Evolutionary conservation across 2,329 filamentous ascomycete species (phyloP).

Genomic region (Kalmusia sp.): DNA sequence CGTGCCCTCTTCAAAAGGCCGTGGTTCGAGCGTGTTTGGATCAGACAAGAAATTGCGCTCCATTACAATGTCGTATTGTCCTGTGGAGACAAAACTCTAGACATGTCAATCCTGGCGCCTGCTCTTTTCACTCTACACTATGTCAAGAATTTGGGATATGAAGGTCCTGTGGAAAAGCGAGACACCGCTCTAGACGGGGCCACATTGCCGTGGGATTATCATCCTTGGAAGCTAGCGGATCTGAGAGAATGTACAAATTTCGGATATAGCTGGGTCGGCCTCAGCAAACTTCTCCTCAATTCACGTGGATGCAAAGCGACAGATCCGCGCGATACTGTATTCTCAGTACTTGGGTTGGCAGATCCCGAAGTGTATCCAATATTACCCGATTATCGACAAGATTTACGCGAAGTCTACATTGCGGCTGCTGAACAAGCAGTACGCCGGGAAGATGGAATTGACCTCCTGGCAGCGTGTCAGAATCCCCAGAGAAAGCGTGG

Average conservation of each 20-base stretch:
- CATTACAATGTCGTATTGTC: not conserved
- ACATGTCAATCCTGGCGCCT: slow-evolving; percentile 1
- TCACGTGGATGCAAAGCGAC: not conserved
- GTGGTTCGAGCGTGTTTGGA: slow-evolving; percentile 22
- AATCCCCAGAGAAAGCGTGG: too few relatives aligned
- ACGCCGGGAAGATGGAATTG: too few relatives aligned
- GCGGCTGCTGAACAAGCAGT: too few relatives aligned
- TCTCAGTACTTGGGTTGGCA: too few relatives aligned
- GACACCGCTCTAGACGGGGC: not conserved
- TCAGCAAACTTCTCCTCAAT: not conserved
- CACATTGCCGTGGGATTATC: not conserved
- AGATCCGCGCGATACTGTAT: not conserved
- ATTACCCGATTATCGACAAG: too few relatives aligned
- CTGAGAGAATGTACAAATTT: not conserved
- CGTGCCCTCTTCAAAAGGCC: slow-evolving; percentile 12
- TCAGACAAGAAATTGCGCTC: slow-evolving; percentile 19
- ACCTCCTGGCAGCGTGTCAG: too few relatives aligned
- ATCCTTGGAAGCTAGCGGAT: slow-evolving; percentile 2
- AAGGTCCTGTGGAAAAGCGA: not conserved
- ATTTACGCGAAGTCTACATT: too few relatives aligned
- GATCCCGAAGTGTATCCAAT: too few relatives aligned
- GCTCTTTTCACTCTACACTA: not conserved
- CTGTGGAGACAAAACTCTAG: slow-evolving; percentile 2
- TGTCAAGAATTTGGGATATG: too few relatives aligned
- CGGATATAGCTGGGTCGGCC: not conserved